phyloP scores from a whole-genome alignment of 257 asterid species.

The Pogostemon cablin region DNA sequence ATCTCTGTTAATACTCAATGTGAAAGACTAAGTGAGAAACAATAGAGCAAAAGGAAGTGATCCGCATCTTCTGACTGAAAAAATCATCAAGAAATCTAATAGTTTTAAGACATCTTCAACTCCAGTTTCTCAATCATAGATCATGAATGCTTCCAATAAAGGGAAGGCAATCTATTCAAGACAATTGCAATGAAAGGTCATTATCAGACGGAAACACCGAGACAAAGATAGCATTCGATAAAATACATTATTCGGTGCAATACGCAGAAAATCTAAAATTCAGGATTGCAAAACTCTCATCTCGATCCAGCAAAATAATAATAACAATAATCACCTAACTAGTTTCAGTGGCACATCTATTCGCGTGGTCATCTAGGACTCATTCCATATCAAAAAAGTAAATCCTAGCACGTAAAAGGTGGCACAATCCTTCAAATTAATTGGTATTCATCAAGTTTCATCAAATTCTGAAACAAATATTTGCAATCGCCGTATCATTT shows the following conservation, averaged over 20 bases:
- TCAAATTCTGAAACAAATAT: slow-evolving; percentile 3
- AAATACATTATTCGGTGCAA: not conserved
- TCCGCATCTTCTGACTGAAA: not conserved
- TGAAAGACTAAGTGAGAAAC: not conserved
- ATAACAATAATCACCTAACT: no score
- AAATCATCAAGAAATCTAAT: not conserved
- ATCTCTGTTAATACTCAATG: not conserved
- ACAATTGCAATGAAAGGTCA: not conserved
- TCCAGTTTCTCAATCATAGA: not conserved
- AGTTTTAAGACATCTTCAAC: not conserved
- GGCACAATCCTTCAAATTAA: not conserved
- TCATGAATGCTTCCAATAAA: not conserved
- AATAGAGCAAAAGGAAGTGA: not conserved
- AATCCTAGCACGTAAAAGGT: not conserved
- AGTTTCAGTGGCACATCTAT: not conserved
- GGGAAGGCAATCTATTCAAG: not conserved
- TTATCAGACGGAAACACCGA: not conserved
- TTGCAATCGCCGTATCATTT: not conserved
- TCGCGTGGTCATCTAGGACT: not conserved
- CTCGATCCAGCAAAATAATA: not conserved
- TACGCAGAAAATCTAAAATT: not conserved
- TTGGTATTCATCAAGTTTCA: not conserved
- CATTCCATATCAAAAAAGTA: not conserved
- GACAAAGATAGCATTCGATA: not conserved
- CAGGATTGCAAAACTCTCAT: not conserved